Evolutionary conservation across 1,139 yeast species (phyloP).

Genomic region (Geotrichum reessii): DNA sequence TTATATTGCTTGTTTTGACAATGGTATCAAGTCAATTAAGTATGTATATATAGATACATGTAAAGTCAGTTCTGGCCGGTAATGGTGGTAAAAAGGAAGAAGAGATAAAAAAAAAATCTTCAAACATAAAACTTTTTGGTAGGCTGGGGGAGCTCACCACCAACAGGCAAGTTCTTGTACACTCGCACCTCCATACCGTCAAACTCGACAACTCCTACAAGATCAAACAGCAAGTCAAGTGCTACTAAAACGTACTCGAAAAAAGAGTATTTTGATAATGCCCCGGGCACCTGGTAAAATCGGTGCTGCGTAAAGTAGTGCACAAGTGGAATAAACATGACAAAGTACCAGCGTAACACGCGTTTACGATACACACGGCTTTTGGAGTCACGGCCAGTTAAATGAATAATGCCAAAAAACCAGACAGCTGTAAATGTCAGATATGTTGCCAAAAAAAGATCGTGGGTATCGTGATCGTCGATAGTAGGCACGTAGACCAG

Average conservation of each 20-base stretch:
- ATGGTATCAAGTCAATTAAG: background rate
- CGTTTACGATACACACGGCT: conserved; percentile 38
- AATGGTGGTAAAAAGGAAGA: background rate
- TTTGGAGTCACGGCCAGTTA: conserved; percentile 43
- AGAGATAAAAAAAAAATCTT: background rate
- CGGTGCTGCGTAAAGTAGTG: conserved; percentile 78
- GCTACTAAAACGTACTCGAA: conserved; percentile 74
- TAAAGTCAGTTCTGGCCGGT: background rate
- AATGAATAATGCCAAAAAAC: conserved; percentile 11
- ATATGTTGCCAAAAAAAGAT: conserved; percentile 11
- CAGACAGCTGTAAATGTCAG: conserved; percentile 10
- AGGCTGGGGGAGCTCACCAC: background rate
- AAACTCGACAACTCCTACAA: conserved; percentile 13
- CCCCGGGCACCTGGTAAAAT: conserved; percentile 67
- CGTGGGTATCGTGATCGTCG: conserved; percentile 17
- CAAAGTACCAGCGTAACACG: conserved; percentile 51
- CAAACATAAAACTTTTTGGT: background rate
- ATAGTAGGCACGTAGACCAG: conserved; percentile 12
- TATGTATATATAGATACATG: background rate
- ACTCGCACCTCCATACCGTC: conserved; percentile 14
- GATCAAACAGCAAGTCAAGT: conserved; percentile 67
- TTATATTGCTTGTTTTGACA: background rate
- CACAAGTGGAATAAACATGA: conserved; percentile 58
- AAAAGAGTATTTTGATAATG: conserved; percentile 74
- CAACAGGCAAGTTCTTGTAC: background rate